These are phyloP conservation scores for Pythium volutum DNA, from an alignment of 352 stramenopile genomes.

Conservation along the genomic window DNA sequence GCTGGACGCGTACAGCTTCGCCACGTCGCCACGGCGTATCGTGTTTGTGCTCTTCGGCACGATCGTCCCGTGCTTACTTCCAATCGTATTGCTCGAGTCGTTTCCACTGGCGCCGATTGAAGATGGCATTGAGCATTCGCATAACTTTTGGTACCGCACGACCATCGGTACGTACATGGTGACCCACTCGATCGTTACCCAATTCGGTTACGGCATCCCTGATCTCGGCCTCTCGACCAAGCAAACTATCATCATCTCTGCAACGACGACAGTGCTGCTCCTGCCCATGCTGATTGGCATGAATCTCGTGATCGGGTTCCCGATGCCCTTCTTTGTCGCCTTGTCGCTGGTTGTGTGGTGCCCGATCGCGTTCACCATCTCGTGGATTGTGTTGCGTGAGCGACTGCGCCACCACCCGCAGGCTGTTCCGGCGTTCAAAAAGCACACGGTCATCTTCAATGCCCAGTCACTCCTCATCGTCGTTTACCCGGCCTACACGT, in stretches of 20 bases:
- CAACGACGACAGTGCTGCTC: neutral
- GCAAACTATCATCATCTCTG: conserved; percentile 7
- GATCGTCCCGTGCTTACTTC: conserved; percentile 8
- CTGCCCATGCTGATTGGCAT: conserved; percentile 11
- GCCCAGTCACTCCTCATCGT: conserved; percentile 12
- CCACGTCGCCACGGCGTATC: neutral
- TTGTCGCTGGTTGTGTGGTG: conserved; percentile 16
- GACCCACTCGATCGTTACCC: conserved; percentile 4
- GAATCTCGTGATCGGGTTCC: conserved; percentile 6
- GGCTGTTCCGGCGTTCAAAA: neutral
- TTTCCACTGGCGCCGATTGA: conserved; percentile 7
- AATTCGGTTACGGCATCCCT: conserved; percentile 12
- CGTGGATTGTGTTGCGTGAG: conserved; percentile 1
- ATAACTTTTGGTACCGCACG: conserved; percentile 25
- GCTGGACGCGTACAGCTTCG: conserved; percentile 1
- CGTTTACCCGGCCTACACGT: conserved; percentile 18
- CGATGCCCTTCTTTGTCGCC: conserved; percentile 19
- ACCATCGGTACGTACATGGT: conserved; percentile 15
- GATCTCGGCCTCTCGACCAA: neutral
- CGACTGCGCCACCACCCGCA: neutral
- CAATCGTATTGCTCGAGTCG: conserved; percentile 9
- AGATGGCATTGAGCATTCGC: neutral
- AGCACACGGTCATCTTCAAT: conserved; percentile 18
- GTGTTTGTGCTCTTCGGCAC: conserved; percentile 7
- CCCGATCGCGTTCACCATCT: neutral